These are phyloP conservation scores for Aegilops bicornis DNA, from an alignment of 176 grass and related monocot species.

Conservation along the genomic window DNA sequence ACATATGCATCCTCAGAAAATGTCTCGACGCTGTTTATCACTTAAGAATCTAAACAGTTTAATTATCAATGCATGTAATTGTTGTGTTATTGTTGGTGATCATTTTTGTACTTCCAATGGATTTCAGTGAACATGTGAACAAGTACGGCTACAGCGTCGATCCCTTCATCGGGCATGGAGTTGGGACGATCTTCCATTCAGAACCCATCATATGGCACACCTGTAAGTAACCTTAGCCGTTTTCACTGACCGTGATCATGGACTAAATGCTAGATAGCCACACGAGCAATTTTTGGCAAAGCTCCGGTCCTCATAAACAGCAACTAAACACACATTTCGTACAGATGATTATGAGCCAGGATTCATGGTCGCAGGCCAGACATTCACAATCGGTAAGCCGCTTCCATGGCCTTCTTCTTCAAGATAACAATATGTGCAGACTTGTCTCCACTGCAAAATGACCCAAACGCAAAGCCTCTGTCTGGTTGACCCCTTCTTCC, in stretches of 20 bases:
- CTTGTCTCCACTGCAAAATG: background rate
- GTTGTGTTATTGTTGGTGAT: background rate
- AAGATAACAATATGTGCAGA: background rate
- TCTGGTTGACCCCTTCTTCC: background rate
- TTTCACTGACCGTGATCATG: background rate
- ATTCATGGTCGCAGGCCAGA: conserved; percentile 86
- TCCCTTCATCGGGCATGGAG: conserved; percentile 78
- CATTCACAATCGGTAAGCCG: conserved; percentile 83
- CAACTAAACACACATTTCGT: background rate
- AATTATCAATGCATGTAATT: background rate
- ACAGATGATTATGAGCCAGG: conserved; percentile 71
- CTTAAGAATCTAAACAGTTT: background rate
- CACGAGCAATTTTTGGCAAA: background rate
- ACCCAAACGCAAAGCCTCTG: background rate
- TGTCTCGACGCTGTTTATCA: background rate
- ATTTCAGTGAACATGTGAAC: conserved; percentile 58
- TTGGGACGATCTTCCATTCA: conserved; percentile 84
- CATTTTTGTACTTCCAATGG: background rate
- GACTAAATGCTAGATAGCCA: background rate
- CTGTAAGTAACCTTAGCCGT: conserved; percentile 43
- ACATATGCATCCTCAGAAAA: background rate
- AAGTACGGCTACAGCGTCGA: conserved; percentile 65
- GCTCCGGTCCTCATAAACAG: background rate
- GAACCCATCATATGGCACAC: conserved; percentile 80
- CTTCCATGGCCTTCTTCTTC: background rate